phyloP scores from a whole-genome alignment of 2,329 filamentous ascomycete genomes.

The Penicillium sp. region DNA sequence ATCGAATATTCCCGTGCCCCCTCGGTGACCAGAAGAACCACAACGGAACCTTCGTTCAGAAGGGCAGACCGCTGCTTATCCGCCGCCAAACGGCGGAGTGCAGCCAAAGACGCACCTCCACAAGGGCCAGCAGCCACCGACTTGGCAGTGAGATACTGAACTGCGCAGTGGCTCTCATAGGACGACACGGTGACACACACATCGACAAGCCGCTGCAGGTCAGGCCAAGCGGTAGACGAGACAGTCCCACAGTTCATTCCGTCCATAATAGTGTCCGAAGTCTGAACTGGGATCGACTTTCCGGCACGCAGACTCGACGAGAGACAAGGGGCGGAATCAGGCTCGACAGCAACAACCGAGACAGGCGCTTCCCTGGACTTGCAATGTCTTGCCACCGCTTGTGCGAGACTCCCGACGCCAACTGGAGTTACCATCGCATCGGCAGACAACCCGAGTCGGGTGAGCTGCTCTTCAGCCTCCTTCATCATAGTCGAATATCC shows the following conservation, averaged over 20 bases:
- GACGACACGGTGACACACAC: conserved; percentile 61
- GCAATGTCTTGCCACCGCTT: conserved; percentile 66
- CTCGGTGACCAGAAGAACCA: conserved; percentile 68
- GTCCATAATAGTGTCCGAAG: conserved; percentile 67
- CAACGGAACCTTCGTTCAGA: conserved; percentile 50
- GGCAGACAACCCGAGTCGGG: conserved; percentile 38
- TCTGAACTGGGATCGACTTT: conserved; percentile 51
- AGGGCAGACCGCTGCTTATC: conserved; percentile 30
- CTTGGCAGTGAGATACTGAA: conserved; percentile 51
- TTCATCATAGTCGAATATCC: conserved; percentile 72
- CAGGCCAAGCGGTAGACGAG: conserved; percentile 63
- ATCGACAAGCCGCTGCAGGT: conserved; percentile 59
- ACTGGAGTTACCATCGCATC: conserved; percentile 63
- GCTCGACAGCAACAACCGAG: conserved; percentile 66
- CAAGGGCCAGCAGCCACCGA: conserved; percentile 60
- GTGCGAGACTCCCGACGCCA: conserved; percentile 70
- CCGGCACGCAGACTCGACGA: conserved; percentile 50
- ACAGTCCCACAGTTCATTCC: conserved; percentile 72
- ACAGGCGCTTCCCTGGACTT: conserved; percentile 46
- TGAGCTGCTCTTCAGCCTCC: conserved; percentile 65
- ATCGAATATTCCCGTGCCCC: conserved; percentile 55
- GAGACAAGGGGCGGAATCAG: conserved; percentile 60
- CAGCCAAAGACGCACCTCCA: conserved; percentile 57
- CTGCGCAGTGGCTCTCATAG: conserved; percentile 59
- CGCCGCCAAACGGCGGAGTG: conserved; percentile 51